phyloP scores from a whole-genome alignment of 768 basidiomycete genomes.

The Coprinopsis cinerea region DNA sequence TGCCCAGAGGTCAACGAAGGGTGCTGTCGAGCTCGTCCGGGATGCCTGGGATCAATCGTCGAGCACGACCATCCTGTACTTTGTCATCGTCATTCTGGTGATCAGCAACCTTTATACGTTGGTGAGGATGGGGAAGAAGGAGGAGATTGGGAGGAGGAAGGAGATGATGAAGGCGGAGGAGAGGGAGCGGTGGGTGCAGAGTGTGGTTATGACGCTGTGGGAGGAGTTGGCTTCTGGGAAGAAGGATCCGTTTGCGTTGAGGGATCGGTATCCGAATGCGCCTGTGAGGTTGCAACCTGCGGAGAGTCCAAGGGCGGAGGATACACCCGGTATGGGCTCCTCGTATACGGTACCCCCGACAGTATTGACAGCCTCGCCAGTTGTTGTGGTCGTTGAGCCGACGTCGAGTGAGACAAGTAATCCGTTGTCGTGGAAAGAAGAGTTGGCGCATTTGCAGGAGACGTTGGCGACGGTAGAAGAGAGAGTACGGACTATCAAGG shows the following conservation, averaged over 20 bases:
- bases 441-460: conserved; percentile 40
- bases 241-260: conserved; percentile 13
- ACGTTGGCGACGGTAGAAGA: conserved; percentile 56
- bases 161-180: conserved; percentile 56
- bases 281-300: background rate
- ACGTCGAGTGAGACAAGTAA: background rate
- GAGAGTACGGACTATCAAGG: conserved; percentile 43
- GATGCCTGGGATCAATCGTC: conserved; percentile 80
- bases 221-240: conserved; percentile 57
- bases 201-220: conserved; percentile 65
- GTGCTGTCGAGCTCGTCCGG: conserved; percentile 68
- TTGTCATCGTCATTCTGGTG: conserved; percentile 67
- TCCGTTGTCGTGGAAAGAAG: conserved; percentile 34
- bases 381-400: background rate
- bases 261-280: conserved; percentile 8
- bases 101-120: conserved; percentile 73
- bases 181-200: conserved; percentile 70
- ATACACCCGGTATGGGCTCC: background rate
- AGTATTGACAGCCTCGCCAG: conserved; percentile 4
- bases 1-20: conserved; percentile 60
- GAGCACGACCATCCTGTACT: conserved; percentile 63
- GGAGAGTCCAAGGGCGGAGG: background rate
- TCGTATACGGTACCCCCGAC: conserved; percentile 6
- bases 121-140: conserved; percentile 34
- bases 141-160: conserved; percentile 37